Evolutionary conservation across 2,329 filamentous ascomycete species (phyloP).

Genomic region (Purpureocillium takamizusanense): DNA sequence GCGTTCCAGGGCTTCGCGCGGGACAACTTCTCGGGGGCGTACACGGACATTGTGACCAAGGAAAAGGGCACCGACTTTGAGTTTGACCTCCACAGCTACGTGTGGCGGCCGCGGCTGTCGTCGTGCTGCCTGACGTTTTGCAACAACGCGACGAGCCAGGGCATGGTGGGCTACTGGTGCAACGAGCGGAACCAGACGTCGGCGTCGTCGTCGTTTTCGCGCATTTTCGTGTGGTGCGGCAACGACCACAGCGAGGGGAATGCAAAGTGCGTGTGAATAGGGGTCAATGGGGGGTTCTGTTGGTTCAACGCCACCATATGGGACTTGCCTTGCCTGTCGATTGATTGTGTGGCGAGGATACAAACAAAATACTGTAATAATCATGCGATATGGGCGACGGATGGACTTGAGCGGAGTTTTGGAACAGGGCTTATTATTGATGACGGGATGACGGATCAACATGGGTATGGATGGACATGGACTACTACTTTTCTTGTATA

Average conservation of each 20-base stretch:
- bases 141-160: conserved; percentile 11
- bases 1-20: conserved; percentile 22
- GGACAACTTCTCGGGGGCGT: conserved; percentile 12
- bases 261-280: conserved; percentile 1
- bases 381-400: too few relatives aligned
- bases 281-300: too few relatives aligned
- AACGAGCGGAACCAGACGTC: conserved; percentile 7
- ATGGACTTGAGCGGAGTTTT: too few relatives aligned
- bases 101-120: conserved; percentile 11
- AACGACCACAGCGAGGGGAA: conserved; percentile 6
- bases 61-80: conserved; percentile 14
- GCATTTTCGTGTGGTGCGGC: conserved; percentile 17
- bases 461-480: too few relatives aligned
- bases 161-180: conserved; percentile 16
- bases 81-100: conserved; percentile 12
- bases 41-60: conserved; percentile 12
- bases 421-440: too few relatives aligned
- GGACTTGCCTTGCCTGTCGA: too few relatives aligned
- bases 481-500: too few relatives aligned
- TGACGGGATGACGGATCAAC: too few relatives aligned
- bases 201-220: conserved; percentile 9
- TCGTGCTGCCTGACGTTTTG: conserved; percentile 15
- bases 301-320: too few relatives aligned
- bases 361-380: too few relatives aligned
- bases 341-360: too few relatives aligned